Evolutionary conservation across 2,329 filamentous ascomycete genomes (phyloP), one percentile per base, ranked within the genome.

Genomic region (Aureobasidium sp.): DNA sequence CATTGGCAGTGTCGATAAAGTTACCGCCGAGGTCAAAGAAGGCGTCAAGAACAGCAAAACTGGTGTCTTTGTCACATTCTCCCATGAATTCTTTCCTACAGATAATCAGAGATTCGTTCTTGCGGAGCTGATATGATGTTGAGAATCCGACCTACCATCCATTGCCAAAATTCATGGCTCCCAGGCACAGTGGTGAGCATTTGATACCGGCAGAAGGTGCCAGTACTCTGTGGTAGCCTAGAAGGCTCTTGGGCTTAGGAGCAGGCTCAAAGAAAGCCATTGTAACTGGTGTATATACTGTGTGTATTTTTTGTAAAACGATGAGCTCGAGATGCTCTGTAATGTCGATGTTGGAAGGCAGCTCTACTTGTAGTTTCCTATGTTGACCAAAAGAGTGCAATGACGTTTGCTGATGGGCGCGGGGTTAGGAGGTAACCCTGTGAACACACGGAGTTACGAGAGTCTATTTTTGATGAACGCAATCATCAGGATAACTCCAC

Each of bases 1-100:
- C 73, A 47, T 65, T 61, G 5, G 58, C 41, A 3, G 86, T 89
- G 71, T 90, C 88, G 69, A 90, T 86, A 72, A 90, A 90, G 74
- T 90, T 90, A 27, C 88, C 87, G 4, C 85, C 85, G 0, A 85
- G 79, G 6, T 81, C 79, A 63, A 81, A 84, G 74, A 83, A 90
- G 69, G 81, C 84, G 68, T 90, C 87, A 9, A 90, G 79, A 29
- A 90, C 83, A 23, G 78, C 76, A 66, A 88, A 86, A 1, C 82
- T 79, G 1, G 80, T 80, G 55, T 83, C 77, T 70, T 89, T 84
- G 70, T 83, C 79, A 72, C 87, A 89, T 41, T 80, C 79, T 36
- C 88, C 88, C 81, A 90, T 82, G 57, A 77, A 78, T 53, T 72
- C 67, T 72, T 77, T 80, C 59, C 59, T 34, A 9, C 32, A 10